Percentiles rank a stretch among this genome's conserved stretches.
Conservation (phyloP, 2,329 filamentous ascomycete species). For the Nectriaceae sp. region DNA sequence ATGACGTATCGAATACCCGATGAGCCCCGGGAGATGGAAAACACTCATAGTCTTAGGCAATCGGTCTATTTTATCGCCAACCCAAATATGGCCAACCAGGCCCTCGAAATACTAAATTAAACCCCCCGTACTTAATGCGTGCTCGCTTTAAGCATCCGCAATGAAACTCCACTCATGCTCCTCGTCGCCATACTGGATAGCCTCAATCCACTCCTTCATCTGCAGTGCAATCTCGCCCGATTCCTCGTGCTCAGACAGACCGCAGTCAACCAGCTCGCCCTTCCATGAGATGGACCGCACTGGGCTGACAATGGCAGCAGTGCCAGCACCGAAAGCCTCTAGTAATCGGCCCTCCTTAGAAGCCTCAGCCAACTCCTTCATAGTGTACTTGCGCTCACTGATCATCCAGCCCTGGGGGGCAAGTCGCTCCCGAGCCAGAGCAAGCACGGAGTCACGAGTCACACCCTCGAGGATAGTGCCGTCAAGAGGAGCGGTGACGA, state of each 20-base stretch:
- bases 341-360: conserved; percentile 81
- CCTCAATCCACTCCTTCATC: conserved; percentile 98
- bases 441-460: conserved; percentile 87
- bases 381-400: conserved; percentile 87
- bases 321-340: conserved; percentile 92
- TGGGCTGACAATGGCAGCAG: conserved; percentile 90
- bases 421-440: conserved; percentile 80
- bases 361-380: conserved; percentile 81
- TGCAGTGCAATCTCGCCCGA: conserved; percentile 80
- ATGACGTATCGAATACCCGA: too few relatives aligned
- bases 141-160: conserved; percentile 11
- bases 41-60: neutral
- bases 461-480: conserved; percentile 96
- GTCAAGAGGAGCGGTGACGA: conserved; percentile 93
- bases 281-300: conserved; percentile 89
- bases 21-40: too few relatives aligned
- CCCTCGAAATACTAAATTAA: too few relatives aligned
- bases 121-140: too few relatives aligned
- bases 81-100: neutral
- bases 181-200: conserved; percentile 91
- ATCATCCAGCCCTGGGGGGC: conserved; percentile 86
- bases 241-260: conserved; percentile 78
- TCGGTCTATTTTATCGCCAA: neutral
- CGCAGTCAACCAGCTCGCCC: conserved; percentile 79
- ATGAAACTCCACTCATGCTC: conserved; percentile 86